Conservation (phyloP, 306 rosid genomes). For the Acacia melanoxylon region DNA sequence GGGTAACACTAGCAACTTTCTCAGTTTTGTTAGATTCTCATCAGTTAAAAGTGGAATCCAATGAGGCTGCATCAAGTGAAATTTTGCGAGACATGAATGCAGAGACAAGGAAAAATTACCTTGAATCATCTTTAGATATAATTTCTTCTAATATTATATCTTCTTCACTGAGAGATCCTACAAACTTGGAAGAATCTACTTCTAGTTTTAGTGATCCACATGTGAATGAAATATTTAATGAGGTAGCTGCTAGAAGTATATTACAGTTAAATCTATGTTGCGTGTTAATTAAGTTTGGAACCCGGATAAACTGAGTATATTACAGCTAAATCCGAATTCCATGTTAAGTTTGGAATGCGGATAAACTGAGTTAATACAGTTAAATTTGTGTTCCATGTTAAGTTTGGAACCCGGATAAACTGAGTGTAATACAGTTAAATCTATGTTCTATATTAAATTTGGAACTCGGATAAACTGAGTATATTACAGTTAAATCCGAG, state of each 20-base stretch:
- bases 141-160: slow-evolving; percentile 26
- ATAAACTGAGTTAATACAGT: no score
- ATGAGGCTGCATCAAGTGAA: slow-evolving; percentile 46
- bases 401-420: no score
- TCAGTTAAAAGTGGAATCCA: slow-evolving; percentile 39
- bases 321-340: no score
- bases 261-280: no score
- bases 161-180: slow-evolving; percentile 36
- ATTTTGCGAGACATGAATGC: slow-evolving; percentile 32
- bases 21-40: slow-evolving; percentile 33
- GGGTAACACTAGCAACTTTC: slow-evolving; percentile 43
- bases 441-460: no score
- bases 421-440: no score
- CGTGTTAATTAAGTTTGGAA: no score
- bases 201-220: slow-evolving; percentile 34
- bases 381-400: no score
- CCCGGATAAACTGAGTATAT: no score
- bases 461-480: no score
- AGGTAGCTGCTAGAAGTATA: slow-evolving; percentile 43
- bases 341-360: no score
- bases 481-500: no score
- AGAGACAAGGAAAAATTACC: slow-evolving; percentile 30
- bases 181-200: slow-evolving; percentile 40
- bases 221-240: slow-evolving; percentile 37
- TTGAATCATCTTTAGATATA: slow-evolving; percentile 33